These are phyloP conservation scores for Petunia axillaris DNA, from an alignment of 257 asterid species.

Conservation along the genomic window DNA sequence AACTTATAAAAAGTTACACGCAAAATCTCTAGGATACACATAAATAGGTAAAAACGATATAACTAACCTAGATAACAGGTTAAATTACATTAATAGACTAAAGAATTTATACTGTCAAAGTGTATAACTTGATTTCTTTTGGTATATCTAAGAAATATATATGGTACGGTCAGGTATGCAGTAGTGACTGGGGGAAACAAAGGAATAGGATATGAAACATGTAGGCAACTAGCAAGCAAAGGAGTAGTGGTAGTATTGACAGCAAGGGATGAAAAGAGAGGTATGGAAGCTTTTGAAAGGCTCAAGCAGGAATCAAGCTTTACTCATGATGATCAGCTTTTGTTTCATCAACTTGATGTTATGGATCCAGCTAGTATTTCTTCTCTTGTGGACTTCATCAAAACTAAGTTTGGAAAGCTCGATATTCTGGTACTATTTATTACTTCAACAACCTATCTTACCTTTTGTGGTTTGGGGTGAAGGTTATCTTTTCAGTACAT, in stretches of 20 bases:
- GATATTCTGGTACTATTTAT: conserved; percentile 48
- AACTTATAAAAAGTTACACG: no score
- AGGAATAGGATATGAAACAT: conserved; percentile 62
- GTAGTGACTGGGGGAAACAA: conserved; percentile 57
- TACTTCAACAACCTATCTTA: not conserved
- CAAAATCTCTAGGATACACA: no score
- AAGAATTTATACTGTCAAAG: not conserved
- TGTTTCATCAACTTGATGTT: conserved; percentile 54
- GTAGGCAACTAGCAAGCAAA: conserved; percentile 49
- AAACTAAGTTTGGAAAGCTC: conserved; percentile 46
- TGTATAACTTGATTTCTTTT: not conserved
- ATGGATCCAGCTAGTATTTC: conserved; percentile 39
- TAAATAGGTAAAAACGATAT: no score
- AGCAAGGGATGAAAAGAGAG: conserved; percentile 52
- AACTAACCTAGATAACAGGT: no score
- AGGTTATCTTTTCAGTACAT: no score
- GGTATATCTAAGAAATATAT: not conserved
- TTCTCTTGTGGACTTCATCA: conserved; percentile 40
- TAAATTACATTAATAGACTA: no score
- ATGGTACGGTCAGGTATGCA: conserved; percentile 35
- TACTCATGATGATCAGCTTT: not conserved
- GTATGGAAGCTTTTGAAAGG: conserved; percentile 50
- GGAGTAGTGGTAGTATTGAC: conserved; percentile 56
- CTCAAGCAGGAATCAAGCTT: conserved; percentile 23
- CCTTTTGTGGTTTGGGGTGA: no score